Percentiles rank a stretch among this genome's conserved stretches.
These are phyloP conservation scores for Phialophora chinensis DNA, from an alignment of 2,329 filamentous ascomycete species.

Conservation along the genomic window DNA sequence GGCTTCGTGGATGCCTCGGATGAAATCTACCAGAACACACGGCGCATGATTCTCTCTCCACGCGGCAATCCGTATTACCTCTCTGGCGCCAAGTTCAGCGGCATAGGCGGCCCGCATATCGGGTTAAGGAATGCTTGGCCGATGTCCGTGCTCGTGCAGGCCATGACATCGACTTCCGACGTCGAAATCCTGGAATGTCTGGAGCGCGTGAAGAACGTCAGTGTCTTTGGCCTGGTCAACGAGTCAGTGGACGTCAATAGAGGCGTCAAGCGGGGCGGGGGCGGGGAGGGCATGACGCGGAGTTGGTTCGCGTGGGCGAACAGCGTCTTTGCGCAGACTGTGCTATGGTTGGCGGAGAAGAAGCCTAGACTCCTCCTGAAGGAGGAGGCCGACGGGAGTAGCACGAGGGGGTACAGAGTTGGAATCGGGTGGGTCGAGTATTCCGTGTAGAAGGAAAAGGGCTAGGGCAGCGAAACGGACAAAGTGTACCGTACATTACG, in stretches of 20 bases:
- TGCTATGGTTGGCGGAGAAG: slow-evolving; percentile 84
- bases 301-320: slow-evolving; percentile 99
- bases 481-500: not conserved
- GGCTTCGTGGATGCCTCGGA: slow-evolving; percentile 66
- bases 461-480: not conserved
- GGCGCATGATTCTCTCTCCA: slow-evolving; percentile 78
- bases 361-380: slow-evolving; percentile 89
- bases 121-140: slow-evolving; percentile 94
- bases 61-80: slow-evolving; percentile 88
- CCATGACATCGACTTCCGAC: slow-evolving; percentile 79
- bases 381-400: slow-evolving; percentile 59
- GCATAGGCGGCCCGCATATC: slow-evolving; percentile 83
- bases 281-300: slow-evolving; percentile 72
- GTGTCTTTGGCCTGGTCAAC: slow-evolving; percentile 80
- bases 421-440: slow-evolving; percentile 34
- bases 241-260: slow-evolving; percentile 88
- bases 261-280: slow-evolving; percentile 41
- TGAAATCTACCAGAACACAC: slow-evolving; percentile 82
- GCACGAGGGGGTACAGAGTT: slow-evolving; percentile 31
- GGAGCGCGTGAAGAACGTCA: slow-evolving; percentile 74
- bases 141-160: slow-evolving; percentile 91
- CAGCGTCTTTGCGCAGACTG: slow-evolving; percentile 90
- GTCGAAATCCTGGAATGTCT: slow-evolving; percentile 77
- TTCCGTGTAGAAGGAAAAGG: slow-evolving; percentile 7
- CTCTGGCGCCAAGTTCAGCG: slow-evolving; percentile 74